A percentile compares a stretch with the other conserved stretches of the same genome.
These are phyloP conservation scores for Lachnellula arida DNA, from an alignment of 2,329 filamentous ascomycete genomes.

Conservation along the genomic window DNA sequence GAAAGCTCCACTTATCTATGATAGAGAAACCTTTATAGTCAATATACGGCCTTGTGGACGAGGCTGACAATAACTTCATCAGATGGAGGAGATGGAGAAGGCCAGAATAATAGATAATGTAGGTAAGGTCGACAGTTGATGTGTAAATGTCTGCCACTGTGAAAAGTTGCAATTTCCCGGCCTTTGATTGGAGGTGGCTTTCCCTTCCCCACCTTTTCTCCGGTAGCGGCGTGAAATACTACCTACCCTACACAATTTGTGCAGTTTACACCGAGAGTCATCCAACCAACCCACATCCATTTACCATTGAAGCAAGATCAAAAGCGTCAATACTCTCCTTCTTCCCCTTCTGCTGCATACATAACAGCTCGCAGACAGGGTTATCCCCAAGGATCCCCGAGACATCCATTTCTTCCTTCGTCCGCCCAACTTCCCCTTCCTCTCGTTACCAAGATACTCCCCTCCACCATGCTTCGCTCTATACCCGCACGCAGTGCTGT, in stretches of 20 bases:
- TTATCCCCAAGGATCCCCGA: background rate
- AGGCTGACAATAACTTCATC: conserved; percentile 9
- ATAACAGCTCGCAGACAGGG: background rate
- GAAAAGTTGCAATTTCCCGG: no score
- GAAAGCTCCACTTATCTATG: no score
- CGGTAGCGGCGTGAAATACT: background rate
- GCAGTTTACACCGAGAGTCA: no score
- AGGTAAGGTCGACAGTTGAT: background rate
- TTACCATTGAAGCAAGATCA: background rate
- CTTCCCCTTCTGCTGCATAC: background rate
- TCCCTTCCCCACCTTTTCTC: background rate
- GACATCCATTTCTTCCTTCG: background rate
- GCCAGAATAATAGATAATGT: background rate
- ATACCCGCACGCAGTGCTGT: conserved; percentile 44
- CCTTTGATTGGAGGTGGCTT: background rate
- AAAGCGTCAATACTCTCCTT: background rate
- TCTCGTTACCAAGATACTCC: background rate
- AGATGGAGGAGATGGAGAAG: background rate
- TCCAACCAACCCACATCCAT: background rate
- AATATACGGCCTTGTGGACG: conserved; percentile 1
- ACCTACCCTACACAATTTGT: no score
- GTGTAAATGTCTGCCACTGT: background rate
- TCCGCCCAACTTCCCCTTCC: background rate
- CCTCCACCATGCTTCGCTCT: conserved; percentile 42
- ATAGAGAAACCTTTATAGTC: background rate